Evolutionary conservation across 257 asterid genomes (phyloP), one percentile per base, ranked within the genome.

Genomic region (Mentha longifolia): DNA sequence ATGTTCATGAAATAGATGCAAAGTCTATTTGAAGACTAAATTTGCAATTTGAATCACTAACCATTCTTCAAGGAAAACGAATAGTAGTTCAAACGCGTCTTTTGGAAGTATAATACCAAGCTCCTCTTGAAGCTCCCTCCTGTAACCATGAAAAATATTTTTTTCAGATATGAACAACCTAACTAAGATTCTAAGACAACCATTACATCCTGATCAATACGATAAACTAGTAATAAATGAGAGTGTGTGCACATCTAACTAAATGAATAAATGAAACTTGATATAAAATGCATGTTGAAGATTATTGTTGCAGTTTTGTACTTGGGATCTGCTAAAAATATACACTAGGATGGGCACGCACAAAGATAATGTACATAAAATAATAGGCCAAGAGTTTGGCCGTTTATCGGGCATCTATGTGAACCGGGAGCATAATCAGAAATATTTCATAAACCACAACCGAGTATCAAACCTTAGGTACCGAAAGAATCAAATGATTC

Each of bases 81-180:
- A 91, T 57, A 95, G 76, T 77, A 83, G 77, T 68, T 95, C 98
- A 72, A 92, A 91, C 65, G 99, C 97, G 80, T 91, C 97, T 86
- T 85, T 86, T 6, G 97, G 99, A 79, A 95, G 97, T 71, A 61
- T 72, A 72, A 92, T 75, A 41, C 98, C 99, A 67, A 95, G 99
- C 84, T 95, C 99, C 77, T 95, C 99, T 10, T 92, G 88, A 82
- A 95, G 93, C 77, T 95, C 98, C 87, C 97, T 85, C 95, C 99
- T 94, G 81, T 61, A 79, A 69, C 63, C 79, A 81, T 37, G 70
- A 63, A 68, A 74, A 72, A 76, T 16, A 67, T 14, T 65, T 22
- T 28, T 7, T 7, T 39, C 52, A 65, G 51, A 56, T 67, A 37
- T 15, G 75, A 65, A 57, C 47, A 25, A 49, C 56, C 51, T 20